Evolutionary conservation across 495 filamentous ascomycete species (phyloP).

Genomic region (Trichoderma parareesei): DNA sequence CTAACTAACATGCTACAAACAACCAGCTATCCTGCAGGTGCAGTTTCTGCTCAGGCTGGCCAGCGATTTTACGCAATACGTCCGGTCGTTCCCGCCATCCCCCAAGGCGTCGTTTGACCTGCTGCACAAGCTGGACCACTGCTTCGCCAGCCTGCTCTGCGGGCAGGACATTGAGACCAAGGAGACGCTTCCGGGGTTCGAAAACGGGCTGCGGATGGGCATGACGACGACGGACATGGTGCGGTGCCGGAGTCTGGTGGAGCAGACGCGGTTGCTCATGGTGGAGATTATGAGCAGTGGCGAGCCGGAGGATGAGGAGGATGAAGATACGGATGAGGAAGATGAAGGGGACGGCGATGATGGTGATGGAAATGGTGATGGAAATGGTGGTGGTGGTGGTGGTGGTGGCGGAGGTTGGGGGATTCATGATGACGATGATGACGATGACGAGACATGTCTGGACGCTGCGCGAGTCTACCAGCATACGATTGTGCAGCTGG

Average conservation of each 20-base stretch:
- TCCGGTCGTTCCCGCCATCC: constrained; percentile 60
- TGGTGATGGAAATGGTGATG: neutral
- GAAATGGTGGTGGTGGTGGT: too few species aligned
- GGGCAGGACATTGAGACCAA: constrained; percentile 60
- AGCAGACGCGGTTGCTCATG: constrained; percentile 57
- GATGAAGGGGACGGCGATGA: constrained; percentile 30
- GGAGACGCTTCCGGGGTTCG: constrained; percentile 58
- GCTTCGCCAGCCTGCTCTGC: constrained; percentile 62
- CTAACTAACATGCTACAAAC: neutral
- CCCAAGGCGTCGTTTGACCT: constrained; percentile 55
- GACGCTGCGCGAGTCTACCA: constrained; percentile 72
- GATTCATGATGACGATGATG: neutral
- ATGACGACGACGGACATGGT: constrained; percentile 72
- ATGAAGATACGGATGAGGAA: constrained; percentile 24
- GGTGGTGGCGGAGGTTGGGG: too few species aligned
- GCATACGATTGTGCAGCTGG: constrained; percentile 62
- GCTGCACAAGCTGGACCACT: constrained; percentile 67
- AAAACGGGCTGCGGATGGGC: constrained; percentile 39
- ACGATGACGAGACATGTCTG: constrained; percentile 35
- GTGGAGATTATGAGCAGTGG: constrained; percentile 51
- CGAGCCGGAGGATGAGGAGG: constrained; percentile 26
- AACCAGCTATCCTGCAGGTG: constrained; percentile 67
- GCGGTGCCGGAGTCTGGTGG: constrained; percentile 66
- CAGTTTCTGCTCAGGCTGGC: constrained; percentile 75
- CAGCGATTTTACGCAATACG: constrained; percentile 53